Percentiles rank a stretch among this genome's conserved stretches.
Evolutionary conservation across 163 green algal genomes (phyloP).

Genomic region (Prototheca stagnorum): DNA sequence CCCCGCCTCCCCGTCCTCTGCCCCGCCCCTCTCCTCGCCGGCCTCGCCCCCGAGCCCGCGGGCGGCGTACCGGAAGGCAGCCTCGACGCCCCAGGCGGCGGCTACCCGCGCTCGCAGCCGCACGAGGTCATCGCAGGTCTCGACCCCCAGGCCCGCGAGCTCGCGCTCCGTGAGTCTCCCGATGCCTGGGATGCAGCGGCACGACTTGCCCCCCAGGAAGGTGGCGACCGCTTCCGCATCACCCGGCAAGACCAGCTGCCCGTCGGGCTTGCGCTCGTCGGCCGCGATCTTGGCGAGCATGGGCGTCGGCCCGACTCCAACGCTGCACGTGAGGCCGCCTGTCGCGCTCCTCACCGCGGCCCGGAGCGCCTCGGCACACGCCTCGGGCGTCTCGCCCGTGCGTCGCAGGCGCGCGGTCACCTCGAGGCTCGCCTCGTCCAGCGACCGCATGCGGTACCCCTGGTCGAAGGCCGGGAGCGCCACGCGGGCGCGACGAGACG

Average conservation of each 20-base stretch:
- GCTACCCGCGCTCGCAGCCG: conserved; percentile 34
- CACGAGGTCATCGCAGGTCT: conserved; percentile 52
- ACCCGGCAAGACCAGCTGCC: conserved; percentile 55
- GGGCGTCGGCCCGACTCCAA: conserved; percentile 65
- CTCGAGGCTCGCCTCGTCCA: conserved; percentile 90
- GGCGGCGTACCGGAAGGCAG: too few species aligned
- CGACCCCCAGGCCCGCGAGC: conserved; percentile 43
- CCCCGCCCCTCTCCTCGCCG: too few species aligned
- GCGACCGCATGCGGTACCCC: conserved; percentile 35
- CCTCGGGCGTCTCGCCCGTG: conserved; percentile 2
- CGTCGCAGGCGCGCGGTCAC: conserved; percentile 49
- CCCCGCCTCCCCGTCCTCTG: too few species aligned
- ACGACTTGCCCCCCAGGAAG: conserved; percentile 59
- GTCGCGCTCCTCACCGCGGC: conserved; percentile 39
- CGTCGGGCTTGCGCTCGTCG: conserved; percentile 92
- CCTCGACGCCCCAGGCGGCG: not conserved
- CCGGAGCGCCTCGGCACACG: conserved; percentile 51
- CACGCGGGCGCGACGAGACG: conserved; percentile 15
- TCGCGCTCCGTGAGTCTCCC: conserved; percentile 54
- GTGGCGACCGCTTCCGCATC: conserved; percentile 31
- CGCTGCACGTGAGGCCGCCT: conserved; percentile 66
- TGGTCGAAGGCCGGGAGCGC: conserved; percentile 59
- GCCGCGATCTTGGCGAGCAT: conserved; percentile 80
- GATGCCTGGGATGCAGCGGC: conserved; percentile 69
- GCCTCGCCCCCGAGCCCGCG: too few species aligned